phyloP scores from a whole-genome alignment of 163 green algal genomes.

The Scenedesmus sp. region DNA sequence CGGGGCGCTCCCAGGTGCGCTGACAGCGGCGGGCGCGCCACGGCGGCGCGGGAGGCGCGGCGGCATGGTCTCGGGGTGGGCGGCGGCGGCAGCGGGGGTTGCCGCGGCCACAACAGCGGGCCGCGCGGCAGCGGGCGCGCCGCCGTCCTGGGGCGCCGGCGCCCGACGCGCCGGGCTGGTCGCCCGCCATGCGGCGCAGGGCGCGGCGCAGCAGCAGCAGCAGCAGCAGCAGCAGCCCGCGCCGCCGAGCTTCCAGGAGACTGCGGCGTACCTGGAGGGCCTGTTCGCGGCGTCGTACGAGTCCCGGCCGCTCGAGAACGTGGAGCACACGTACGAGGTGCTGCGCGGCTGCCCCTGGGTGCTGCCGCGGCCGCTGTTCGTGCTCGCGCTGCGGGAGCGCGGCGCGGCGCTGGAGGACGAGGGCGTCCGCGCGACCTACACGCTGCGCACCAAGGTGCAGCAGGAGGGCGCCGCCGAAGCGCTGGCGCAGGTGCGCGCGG shows the following conservation, averaged over 20 bases:
- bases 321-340: conserved; percentile 50
- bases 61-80: not conserved
- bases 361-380: conserved; percentile 61
- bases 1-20: not conserved
- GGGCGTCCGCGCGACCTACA: conserved; percentile 55
- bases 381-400: conserved; percentile 52
- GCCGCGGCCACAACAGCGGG: not conserved
- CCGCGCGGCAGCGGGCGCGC: too few relatives aligned
- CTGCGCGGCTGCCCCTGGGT: conserved; percentile 70
- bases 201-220: not conserved
- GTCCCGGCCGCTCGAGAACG: conserved; percentile 14
- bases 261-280: conserved; percentile 34
- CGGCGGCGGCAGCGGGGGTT: not conserved
- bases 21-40: not conserved
- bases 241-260: conserved; percentile 23
- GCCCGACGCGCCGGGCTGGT: not conserved
- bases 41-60: not conserved
- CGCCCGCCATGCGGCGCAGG: not conserved
- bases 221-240: conserved; percentile 7
- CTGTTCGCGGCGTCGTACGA: conserved; percentile 40
- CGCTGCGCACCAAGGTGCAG: conserved; percentile 56
- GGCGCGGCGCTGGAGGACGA: not conserved
- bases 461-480: conserved; percentile 54
- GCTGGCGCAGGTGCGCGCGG: conserved; percentile 53
- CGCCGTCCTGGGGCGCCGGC: too few relatives aligned